phyloP scores from a whole-genome alignment of 345 rosid species.

The Brassica napus region Da-Ae NC_063449.1:40589001-40589500 shows the following conservation, averaged over 20 bases:
- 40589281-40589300: background rate
- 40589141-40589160: no score
- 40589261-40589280: background rate
- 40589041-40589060: background rate
- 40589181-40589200: no score
- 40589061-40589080: conserved; percentile 7
- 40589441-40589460: background rate
- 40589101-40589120: conserved; percentile 7
- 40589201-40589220: no score
- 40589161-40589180: no score
- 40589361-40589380: background rate
- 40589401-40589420: conserved; percentile 19
- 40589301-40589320: conserved; percentile 1
- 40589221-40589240: no score
- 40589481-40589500: background rate
- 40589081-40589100: background rate
- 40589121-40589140: background rate
- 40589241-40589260: background rate
- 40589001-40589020: conserved; percentile 33
- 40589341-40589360: conserved; percentile 1
- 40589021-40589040: conserved; percentile 26
- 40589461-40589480: conserved; percentile 1
- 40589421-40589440: background rate
- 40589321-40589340: background rate
- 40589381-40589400: background rate